A percentile compares a stretch with the other conserved stretches of the same genome.
Conservation (phyloP, 305 asterid genomes). For the Solanum hybrid region DNA sequence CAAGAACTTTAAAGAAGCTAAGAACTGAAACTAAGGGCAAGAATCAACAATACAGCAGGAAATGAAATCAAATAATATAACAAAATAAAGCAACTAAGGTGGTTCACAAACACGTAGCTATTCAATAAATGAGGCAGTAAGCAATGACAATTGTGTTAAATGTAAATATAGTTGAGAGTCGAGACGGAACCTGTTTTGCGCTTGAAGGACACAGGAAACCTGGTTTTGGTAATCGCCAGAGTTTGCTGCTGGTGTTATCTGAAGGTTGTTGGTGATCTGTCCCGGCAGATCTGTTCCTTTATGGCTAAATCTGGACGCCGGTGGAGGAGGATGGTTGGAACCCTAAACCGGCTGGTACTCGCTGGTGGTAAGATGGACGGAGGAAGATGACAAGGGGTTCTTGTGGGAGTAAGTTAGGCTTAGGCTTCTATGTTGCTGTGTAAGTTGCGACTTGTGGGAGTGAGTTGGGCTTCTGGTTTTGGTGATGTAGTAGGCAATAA, state of each 20-base stretch:
- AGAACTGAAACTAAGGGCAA: background rate
- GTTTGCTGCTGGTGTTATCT: background rate
- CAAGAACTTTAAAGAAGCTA: background rate
- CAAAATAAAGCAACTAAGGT: background rate
- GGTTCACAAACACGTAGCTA: background rate
- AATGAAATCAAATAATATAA: background rate
- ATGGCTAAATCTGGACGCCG: background rate
- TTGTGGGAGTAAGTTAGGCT: background rate
- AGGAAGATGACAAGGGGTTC: background rate
- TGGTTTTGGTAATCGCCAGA: background rate
- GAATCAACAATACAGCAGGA: background rate
- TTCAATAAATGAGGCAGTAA: background rate
- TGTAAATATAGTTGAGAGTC: background rate
- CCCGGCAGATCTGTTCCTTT: background rate
- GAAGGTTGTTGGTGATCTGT: background rate
- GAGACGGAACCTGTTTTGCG: background rate
- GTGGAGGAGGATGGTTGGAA: background rate
- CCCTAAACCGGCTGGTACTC: background rate
- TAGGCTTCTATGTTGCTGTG: background rate
- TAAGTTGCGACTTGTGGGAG: background rate
- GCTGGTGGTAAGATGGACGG: background rate
- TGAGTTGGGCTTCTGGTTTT: background rate
- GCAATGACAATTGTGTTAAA: background rate
- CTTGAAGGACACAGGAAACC: background rate
- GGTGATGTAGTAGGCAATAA: background rate